Conservation (phyloP, 179 eudicot species). For the Nepenthes alata region DNA sequence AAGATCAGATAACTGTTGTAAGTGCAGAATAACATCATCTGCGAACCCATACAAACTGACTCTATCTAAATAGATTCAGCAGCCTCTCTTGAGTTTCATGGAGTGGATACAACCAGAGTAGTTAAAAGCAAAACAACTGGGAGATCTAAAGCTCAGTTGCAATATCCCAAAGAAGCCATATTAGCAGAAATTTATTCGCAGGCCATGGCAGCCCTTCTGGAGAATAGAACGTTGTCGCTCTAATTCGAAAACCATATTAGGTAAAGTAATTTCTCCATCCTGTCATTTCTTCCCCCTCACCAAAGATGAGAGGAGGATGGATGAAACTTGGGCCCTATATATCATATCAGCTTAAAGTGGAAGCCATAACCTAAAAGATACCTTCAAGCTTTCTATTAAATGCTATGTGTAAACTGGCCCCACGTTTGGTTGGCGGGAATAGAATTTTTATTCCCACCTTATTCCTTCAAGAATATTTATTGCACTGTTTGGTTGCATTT, state of each 20-base stretch:
- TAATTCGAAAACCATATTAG: conserved; percentile 20
- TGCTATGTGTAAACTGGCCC: too few species aligned
- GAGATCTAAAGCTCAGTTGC: conserved; percentile 22
- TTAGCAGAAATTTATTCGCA: conserved; percentile 28
- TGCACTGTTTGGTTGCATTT: too few species aligned
- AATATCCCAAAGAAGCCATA: conserved; percentile 18
- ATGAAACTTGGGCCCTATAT: not conserved
- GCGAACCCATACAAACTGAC: too few species aligned
- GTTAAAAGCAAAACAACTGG: not conserved
- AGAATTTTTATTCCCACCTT: too few species aligned
- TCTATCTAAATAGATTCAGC: too few species aligned
- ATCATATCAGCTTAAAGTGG: too few species aligned
- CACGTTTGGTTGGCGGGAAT: too few species aligned
- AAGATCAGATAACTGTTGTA: too few species aligned
- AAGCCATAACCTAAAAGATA: too few species aligned
- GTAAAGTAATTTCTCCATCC: conserved; percentile 17
- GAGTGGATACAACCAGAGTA: conserved; percentile 5
- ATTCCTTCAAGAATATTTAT: too few species aligned
- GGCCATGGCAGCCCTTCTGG: conserved; percentile 34
- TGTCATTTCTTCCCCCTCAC: not conserved
- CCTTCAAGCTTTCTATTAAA: too few species aligned
- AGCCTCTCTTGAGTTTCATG: conserved; percentile 4
- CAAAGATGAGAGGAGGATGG: not conserved
- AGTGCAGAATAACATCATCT: too few species aligned
- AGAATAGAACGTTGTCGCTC: conserved; percentile 30